phyloP scores from a whole-genome alignment of 306 rosid genomes.

The Abrus pulchellus region DNA sequence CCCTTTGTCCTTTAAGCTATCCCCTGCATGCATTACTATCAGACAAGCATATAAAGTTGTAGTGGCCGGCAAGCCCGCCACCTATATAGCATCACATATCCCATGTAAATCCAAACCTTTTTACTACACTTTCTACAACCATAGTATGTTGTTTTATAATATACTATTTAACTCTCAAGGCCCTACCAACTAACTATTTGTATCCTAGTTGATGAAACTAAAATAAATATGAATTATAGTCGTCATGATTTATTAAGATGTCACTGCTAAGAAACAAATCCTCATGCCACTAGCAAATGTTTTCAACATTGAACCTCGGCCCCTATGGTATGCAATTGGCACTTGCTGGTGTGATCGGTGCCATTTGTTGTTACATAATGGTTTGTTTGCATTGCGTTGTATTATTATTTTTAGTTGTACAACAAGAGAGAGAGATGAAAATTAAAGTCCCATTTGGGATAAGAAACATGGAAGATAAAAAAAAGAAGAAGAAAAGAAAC shows the following conservation, averaged over 20 bases:
- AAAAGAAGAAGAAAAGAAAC: neutral
- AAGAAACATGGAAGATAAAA: slow-evolving; percentile 14
- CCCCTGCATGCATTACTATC: slow-evolving; percentile 9
- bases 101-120: slow-evolving; percentile 31
- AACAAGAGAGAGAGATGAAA: neutral
- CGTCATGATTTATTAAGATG: neutral
- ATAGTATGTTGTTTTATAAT: slow-evolving; percentile 37
- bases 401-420: neutral
- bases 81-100: slow-evolving; percentile 28
- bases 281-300: slow-evolving; percentile 30
- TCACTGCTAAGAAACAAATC: slow-evolving; percentile 29
- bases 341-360: slow-evolving; percentile 9
- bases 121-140: slow-evolving; percentile 3
- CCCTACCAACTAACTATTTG: neutral
- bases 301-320: slow-evolving; percentile 11
- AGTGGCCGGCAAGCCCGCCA: slow-evolving; percentile 54
- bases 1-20: neutral
- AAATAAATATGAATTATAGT: neutral
- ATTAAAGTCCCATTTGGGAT: slow-evolving; percentile 22
- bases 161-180: slow-evolving; percentile 20
- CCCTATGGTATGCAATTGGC: slow-evolving; percentile 35
- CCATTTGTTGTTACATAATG: neutral
- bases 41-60: slow-evolving; percentile 47
- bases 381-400: slow-evolving; percentile 34
- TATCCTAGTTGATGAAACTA: neutral